These are phyloP conservation scores for Rhodomyrtus psidioides DNA, from an alignment of 441 rosid species.

Conservation along the genomic window DNA sequence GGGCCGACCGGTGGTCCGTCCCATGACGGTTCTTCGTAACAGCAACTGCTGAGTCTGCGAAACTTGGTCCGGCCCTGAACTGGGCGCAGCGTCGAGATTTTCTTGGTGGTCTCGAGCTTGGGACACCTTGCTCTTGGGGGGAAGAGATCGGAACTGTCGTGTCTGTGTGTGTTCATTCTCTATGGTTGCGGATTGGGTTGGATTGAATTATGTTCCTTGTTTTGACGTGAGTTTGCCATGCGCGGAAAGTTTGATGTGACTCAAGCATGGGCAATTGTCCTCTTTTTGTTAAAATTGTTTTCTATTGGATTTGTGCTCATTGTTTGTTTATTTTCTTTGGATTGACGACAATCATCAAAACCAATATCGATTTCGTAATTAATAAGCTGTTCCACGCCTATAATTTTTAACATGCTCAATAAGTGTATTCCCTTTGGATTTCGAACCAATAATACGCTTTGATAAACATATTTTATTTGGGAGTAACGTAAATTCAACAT, in stretches of 20 bases:
- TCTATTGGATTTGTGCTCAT: not conserved
- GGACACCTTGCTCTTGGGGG: not conserved
- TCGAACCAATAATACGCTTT: not conserved
- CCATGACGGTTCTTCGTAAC: not conserved
- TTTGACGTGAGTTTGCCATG: not conserved
- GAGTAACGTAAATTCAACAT: accelerated
- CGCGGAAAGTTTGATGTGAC: not conserved
- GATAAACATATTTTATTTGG: not conserved
- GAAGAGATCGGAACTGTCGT: not conserved
- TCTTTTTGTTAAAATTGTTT: not conserved
- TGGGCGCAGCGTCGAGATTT: not conserved
- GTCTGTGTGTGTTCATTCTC: not conserved
- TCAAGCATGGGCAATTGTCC: not conserved
- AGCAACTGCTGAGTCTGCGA: not conserved
- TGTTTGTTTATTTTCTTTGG: not conserved
- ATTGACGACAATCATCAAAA: not conserved
- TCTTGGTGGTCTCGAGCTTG: not conserved
- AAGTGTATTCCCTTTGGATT: not conserved
- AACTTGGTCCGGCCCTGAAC: not conserved
- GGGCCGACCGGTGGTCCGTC: not conserved
- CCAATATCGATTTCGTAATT: not conserved
- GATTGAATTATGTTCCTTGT: not conserved
- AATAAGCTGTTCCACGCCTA: not conserved
- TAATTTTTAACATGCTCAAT: not conserved
- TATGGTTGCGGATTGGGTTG: not conserved